Evolutionary conservation across 2,329 filamentous ascomycete genomes (phyloP).

Genomic region (Triangularia setosa): DNA sequence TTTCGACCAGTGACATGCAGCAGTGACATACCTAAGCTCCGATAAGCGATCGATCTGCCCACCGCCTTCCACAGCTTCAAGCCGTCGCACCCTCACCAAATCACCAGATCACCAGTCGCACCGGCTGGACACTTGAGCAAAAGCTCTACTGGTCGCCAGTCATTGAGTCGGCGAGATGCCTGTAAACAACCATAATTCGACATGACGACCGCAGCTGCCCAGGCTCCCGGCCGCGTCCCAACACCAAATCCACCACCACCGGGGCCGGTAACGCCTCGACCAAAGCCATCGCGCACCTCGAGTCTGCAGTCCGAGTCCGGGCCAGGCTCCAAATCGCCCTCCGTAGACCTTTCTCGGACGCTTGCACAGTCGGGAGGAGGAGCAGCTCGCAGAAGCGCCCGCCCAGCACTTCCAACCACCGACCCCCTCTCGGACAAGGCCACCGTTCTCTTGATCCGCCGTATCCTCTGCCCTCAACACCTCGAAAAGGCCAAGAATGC

Average conservation of each 20-base stretch:
- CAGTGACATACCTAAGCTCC: not conserved
- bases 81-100: not conserved
- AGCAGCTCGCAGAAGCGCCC: conserved; percentile 14
- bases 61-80: not conserved
- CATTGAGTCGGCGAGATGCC: conserved; percentile 10
- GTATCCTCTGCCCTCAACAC: conserved; percentile 75
- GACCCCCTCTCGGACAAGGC: conserved; percentile 69
- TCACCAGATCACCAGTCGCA: too few relatives aligned
- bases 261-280: conserved; percentile 2
- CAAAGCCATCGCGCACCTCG: conserved; percentile 22
- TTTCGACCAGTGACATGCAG: conserved; percentile 2
- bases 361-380: not conserved
- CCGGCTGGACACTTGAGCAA: not conserved
- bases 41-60: conserved; percentile 6
- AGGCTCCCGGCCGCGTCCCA: conserved; percentile 18
- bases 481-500: conserved; percentile 52
- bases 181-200: conserved; percentile 7
- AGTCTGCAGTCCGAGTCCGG: conserved; percentile 27
- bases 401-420: conserved; percentile 17
- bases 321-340: conserved; percentile 11
- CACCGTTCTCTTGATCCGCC: conserved; percentile 77
- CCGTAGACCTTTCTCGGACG: not conserved
- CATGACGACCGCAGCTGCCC: conserved; percentile 22
- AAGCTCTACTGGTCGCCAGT: not conserved
- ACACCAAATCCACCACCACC: conserved; percentile 17